Conservation (phyloP, 768 basidiomycete genomes). For the Tulasnella sp. region DNA sequence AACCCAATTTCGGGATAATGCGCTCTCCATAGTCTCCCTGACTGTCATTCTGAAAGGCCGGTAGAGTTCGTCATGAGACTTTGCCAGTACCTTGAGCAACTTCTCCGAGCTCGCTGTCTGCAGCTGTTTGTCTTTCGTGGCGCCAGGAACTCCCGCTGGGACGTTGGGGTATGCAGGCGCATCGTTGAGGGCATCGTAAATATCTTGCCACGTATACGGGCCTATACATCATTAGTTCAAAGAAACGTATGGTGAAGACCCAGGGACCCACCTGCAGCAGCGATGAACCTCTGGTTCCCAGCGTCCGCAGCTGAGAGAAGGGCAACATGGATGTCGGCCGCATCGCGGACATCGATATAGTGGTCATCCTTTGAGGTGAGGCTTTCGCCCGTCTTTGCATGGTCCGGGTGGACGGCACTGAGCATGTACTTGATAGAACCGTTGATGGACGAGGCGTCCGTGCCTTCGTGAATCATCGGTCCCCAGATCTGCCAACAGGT, state of each 20-base stretch:
- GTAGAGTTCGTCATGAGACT: too few species aligned
- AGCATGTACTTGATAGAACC: neutral
- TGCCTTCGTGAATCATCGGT: neutral
- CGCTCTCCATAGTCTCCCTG: too few species aligned
- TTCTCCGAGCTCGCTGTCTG: too few species aligned
- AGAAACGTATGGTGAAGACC: neutral
- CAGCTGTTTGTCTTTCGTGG: too few species aligned
- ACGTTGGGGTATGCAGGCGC: too few species aligned
- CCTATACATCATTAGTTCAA: too few species aligned
- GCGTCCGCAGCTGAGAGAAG: slow-evolving; percentile 19
- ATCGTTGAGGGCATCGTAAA: too few species aligned
- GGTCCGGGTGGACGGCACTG: neutral
- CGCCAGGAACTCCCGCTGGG: too few species aligned
- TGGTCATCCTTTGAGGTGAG: neutral
- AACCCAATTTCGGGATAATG: too few species aligned
- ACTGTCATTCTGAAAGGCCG: too few species aligned
- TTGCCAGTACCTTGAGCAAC: too few species aligned
- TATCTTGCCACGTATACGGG: too few species aligned
- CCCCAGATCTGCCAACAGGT: neutral
- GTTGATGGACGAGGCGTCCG: neutral
- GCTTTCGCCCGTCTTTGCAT: neutral
- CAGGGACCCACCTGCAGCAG: slow-evolving; percentile 3
- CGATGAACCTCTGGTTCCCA: slow-evolving; percentile 18
- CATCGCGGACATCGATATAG: slow-evolving; percentile 26
- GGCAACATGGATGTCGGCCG: slow-evolving; percentile 22